Base-by-base conservation (phyloP, 2,329 filamentous ascomycete genomes). In the Esteya vermicola region DNA sequence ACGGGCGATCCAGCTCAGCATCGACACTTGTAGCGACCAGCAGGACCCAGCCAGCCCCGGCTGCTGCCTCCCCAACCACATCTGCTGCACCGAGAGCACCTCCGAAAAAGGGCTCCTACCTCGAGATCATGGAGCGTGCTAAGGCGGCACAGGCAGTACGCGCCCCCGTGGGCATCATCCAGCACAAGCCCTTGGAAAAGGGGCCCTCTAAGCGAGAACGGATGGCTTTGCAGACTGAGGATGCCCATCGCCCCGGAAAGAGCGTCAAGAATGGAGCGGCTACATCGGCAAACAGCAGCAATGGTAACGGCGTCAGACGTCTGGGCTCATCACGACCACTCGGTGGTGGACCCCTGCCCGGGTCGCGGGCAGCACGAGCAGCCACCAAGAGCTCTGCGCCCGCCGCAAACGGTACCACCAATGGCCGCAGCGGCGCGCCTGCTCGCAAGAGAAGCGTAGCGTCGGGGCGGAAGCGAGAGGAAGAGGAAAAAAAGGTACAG, bases 81-180 rank as follows among this genome's bases (percentile, higher is more conserved):
- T 60, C 60, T 42, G 55, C 62, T 3, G 59, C 70, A 2, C 77
- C 62, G 5, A 61, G 60, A 43, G 55, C 62, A 3, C 59, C 70
- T 2, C 77, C 75, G 2, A 85, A 85, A 57, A 83, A 81, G 52
- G 78, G 80, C 2, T 82, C 78, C 0, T 88, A 76, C 54, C 73
- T 77, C 28, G 81, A 85, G 51, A 80, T 85, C 44, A 68, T 88
- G 59, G 78, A 78, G 41, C 70, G 79, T 48, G 83, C 75, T 25
- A 76, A 81, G 51, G 73, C 74, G 45, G 78, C 74, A 12, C 74
- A 82, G 51, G 65, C 63, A 30, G 64, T 61, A 31, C 70, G 74
- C 62, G 70, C 64, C n/a, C 70, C 70, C 48, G 67, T 80, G 20
- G 80, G 79, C 41, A 76, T 75, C 49, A 83, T 85, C 48, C 81